Evolutionary conservation across 768 basidiomycete genomes (phyloP).

Genomic region (Neoboletus magnificus): DNA sequence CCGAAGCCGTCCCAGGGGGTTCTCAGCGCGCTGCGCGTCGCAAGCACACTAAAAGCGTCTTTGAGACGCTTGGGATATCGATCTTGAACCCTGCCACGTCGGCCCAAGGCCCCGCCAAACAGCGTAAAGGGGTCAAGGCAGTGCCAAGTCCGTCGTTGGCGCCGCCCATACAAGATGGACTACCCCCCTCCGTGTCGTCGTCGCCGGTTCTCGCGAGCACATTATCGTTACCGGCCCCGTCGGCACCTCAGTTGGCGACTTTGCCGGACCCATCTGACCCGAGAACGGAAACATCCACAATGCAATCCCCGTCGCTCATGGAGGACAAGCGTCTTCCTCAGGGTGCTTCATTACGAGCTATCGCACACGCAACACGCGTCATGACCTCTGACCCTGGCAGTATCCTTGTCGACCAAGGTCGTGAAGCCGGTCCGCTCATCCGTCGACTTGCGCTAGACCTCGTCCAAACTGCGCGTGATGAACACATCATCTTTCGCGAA

Average conservation of each 20-base stretch:
- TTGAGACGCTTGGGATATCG: constrained; percentile 69
- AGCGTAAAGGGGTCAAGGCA: constrained; percentile 17
- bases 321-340: constrained; percentile 42
- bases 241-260: constrained; percentile 29
- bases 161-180: constrained; percentile 11
- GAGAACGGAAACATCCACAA: constrained; percentile 27
- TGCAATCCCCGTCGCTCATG: constrained; percentile 21
- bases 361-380: constrained; percentile 80
- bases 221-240: constrained; percentile 16
- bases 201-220: constrained; percentile 19
- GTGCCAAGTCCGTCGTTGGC: constrained; percentile 24
- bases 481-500: constrained; percentile 45
- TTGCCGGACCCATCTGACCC: constrained; percentile 20
- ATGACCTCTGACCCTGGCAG: constrained; percentile 79
- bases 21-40: constrained; percentile 27
- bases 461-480: constrained; percentile 64
- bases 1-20: constrained; percentile 11
- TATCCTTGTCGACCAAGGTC: constrained; percentile 68
- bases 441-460: constrained; percentile 63
- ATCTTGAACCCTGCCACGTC: constrained; percentile 51
- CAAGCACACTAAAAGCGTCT: constrained; percentile 59
- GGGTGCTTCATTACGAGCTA: constrained; percentile 68
- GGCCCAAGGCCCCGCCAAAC: constrained; percentile 24
- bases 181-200: constrained; percentile 9
- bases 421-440: constrained; percentile 59